Base-by-base conservation (phyloP, 768 basidiomycete species). In the Rhizopogon rudus region DNA sequence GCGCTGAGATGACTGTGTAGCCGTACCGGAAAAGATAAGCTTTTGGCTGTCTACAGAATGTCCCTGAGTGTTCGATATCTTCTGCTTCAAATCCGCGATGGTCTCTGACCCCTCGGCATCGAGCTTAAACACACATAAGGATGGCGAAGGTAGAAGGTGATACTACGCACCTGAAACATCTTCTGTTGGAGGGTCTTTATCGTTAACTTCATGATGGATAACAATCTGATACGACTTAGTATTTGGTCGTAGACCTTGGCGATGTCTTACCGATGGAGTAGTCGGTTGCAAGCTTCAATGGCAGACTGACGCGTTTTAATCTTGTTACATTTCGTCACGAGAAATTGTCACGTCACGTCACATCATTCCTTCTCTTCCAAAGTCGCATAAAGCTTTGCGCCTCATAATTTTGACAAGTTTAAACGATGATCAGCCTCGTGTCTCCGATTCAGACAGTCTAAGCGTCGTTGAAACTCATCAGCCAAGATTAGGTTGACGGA, bases 151-250 rank as follows among this genome's bases (percentile, higher is more conserved):
- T 2, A 14, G 2, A 0, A 3, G 51, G 29, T 17, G 14, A 31
- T 43, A 29, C 39, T n/a, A 63, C 71, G 6, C 67, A 91, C 87
- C 67, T 85, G 81, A 74, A 93, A 95, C 60, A 90, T 81, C 77
- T 94, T 95, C 69, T 96, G 92, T 73, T 93, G 88, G 13, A 95
- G 82, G 1, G 95, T 98, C 76, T 98, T 98, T 66, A 98, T 77
- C 28, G 93, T 96, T 72, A 98, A 81, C 82, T 93, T 92, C 87
- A 93, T 91, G 69, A 69, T 80, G 73, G 64, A 51, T 52, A 37
- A 29, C 45, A 35, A 44, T 55, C 39, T 52, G 52, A 56, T 52
- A 50, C 33, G 31, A 46, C 29, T 56, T n/a, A 48, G 13, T 5
- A 40, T 22, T 25, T 31, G 7, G 14, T 33, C 20, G 17, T 33